These are phyloP conservation scores for Lojkania enalia DNA, from an alignment of 2,329 filamentous ascomycete genomes.

Conservation along the genomic window DNA sequence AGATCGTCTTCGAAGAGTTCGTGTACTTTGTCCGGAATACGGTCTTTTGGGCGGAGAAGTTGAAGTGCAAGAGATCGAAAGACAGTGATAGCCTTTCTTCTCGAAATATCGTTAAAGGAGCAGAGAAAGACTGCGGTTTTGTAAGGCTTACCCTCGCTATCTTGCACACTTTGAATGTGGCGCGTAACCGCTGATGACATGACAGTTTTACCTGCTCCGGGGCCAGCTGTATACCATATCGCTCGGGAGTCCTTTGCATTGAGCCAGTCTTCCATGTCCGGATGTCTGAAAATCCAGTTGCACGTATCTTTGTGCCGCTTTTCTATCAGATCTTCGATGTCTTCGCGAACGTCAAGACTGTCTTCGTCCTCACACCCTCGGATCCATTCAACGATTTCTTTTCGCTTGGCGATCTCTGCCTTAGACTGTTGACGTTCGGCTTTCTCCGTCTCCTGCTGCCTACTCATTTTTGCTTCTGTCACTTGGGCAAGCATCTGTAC, in stretches of 20 bases:
- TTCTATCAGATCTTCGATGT: conserved; percentile 1
- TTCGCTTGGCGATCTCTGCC: neutral
- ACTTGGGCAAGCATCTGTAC: conserved; percentile 8
- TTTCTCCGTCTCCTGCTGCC: conserved; percentile 5
- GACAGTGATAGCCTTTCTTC: conserved; percentile 11
- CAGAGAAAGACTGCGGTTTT: conserved; percentile 12
- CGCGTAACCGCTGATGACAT: conserved; percentile 1
- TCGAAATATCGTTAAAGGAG: conserved; percentile 13
- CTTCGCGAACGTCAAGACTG: conserved; percentile 7
- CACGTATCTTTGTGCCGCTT: conserved; percentile 7
- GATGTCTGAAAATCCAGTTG: conserved; percentile 10
- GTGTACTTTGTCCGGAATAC: conserved; percentile 12
- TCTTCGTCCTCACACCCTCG: conserved; percentile 7
- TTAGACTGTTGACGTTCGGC: conserved; percentile 2
- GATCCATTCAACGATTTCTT: conserved; percentile 9
- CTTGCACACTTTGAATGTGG: conserved; percentile 1
- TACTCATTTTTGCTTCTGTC: conserved; percentile 6
- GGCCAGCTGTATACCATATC: conserved; percentile 8
- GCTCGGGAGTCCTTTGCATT: conserved; percentile 1
- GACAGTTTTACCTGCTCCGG: conserved; percentile 9
- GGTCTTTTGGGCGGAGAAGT: conserved; percentile 6
- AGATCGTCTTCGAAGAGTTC: conserved; percentile 12
- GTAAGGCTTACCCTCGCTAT: neutral
- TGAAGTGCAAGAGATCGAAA: conserved; percentile 14
- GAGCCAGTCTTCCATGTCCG: conserved; percentile 5